These are phyloP conservation scores for Petrea volubilis DNA, from an alignment of 257 asterid species.

Conservation along the genomic window DNA sequence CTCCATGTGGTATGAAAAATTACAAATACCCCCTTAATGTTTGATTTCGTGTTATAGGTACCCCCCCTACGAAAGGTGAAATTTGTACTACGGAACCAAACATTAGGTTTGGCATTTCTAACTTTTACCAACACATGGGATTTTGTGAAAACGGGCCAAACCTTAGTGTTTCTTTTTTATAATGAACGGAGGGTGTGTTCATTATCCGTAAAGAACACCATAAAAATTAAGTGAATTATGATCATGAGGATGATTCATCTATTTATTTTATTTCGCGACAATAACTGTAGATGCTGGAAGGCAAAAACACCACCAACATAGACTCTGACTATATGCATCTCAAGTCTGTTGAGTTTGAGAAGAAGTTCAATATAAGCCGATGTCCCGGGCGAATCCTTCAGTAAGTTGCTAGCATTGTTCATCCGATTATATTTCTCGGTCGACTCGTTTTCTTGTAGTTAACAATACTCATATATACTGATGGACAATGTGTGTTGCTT, in stretches of 20 bases:
- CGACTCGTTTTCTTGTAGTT: not conserved
- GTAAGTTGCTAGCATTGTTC: constrained; percentile 33
- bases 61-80: no score
- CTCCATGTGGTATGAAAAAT: no score
- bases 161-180: not conserved
- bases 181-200: not conserved
- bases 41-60: no score
- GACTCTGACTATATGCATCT: constrained; percentile 32
- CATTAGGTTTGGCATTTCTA: no score
- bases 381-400: constrained; percentile 51
- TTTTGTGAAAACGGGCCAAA: no score
- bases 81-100: no score
- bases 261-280: not conserved
- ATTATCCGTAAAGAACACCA: not conserved
- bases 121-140: no score
- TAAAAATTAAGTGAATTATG: not conserved
- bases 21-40: no score
- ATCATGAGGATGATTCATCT: not conserved
- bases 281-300: constrained; percentile 49
- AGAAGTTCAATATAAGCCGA: constrained; percentile 44
- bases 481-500: no score
- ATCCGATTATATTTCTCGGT: not conserved
- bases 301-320: constrained; percentile 26
- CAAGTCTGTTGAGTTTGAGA: constrained; percentile 51
- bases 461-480: no score